Percentiles rank a stretch among this genome's conserved stretches.
Evolutionary conservation across 192 early-diverging fungal species (phyloP).

Genomic region (Backusella parvicylindrica): DNA sequence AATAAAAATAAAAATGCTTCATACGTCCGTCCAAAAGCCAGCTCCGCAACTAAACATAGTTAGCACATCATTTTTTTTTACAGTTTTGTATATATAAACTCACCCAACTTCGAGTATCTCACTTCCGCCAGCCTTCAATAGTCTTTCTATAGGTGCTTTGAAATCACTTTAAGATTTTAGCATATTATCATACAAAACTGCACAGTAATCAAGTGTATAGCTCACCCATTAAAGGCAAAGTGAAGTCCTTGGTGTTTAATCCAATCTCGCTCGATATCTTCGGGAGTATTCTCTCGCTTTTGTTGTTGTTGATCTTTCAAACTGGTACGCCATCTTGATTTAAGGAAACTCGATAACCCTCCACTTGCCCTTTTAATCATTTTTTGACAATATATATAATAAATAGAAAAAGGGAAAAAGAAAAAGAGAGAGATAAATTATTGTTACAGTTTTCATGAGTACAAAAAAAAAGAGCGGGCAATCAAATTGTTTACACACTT

Average conservation of each 20-base stretch:
- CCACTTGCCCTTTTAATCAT: constrained; percentile 4
- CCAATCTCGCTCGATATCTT: constrained; percentile 19
- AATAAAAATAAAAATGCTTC: neutral
- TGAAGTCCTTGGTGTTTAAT: constrained; percentile 15
- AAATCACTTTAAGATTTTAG: constrained; percentile 9
- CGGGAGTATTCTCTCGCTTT: constrained; percentile 9
- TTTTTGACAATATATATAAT: neutral
- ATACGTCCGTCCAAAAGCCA: constrained; percentile 23
- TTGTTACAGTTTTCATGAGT: neutral
- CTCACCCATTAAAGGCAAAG: constrained; percentile 21
- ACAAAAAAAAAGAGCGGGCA: neutral
- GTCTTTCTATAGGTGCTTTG: constrained; percentile 16
- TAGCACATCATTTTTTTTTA: neutral
- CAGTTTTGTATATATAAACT: neutral
- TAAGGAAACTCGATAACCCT: neutral
- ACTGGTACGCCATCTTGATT: neutral
- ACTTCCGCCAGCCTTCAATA: constrained; percentile 15
- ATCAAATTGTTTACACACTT: neutral
- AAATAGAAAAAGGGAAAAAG: neutral
- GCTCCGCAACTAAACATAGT: constrained; percentile 18
- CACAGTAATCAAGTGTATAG: neutral
- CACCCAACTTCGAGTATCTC: constrained; percentile 24
- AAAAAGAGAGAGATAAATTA: neutral
- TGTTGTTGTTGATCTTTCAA: neutral
- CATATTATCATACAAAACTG: neutral